These are phyloP conservation scores for Alternaria sp. DNA, from an alignment of 2,329 filamentous ascomycete species.

Conservation along the genomic window DNA sequence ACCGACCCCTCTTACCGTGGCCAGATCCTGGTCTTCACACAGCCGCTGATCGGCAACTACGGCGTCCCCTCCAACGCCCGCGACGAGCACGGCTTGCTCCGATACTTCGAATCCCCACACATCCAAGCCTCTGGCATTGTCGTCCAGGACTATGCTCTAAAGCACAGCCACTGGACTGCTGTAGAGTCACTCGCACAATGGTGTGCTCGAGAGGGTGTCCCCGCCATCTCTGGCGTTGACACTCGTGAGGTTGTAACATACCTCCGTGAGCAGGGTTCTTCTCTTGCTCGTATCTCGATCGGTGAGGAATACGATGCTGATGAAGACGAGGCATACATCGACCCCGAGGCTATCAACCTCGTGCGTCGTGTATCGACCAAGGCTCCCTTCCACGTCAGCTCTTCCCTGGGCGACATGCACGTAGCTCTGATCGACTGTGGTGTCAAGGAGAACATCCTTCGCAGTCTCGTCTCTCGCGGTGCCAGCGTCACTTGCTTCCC, in stretches of 20 bases:
- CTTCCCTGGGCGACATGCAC: constrained; percentile 82
- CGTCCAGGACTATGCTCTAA: constrained; percentile 88
- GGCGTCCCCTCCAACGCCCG: constrained; percentile 87
- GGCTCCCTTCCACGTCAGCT: constrained; percentile 93
- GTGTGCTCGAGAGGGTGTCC: constrained; percentile 95
- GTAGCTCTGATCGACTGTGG: constrained; percentile 96
- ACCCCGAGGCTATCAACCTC: constrained; percentile 95
- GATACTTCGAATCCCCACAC: constrained; percentile 98
- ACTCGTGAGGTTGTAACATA: constrained; percentile 96
- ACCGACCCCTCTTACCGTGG: constrained; percentile 74
- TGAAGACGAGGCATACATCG: constrained; percentile 94
- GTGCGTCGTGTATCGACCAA: constrained; percentile 98
- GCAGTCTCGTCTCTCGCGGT: constrained; percentile 88
- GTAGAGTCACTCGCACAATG: constrained; percentile 92
- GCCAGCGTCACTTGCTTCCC: constrained; percentile 94
- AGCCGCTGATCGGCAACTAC: constrained; percentile 98
- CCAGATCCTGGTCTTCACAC: constrained; percentile 98
- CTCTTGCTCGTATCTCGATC: constrained; percentile 89
- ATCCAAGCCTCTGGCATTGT: constrained; percentile 96
- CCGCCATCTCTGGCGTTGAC: constrained; percentile 95
- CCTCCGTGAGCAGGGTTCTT: constrained; percentile 95
- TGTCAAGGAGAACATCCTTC: constrained; percentile 99
- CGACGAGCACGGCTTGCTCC: constrained; percentile 87
- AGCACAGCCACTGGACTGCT: constrained; percentile 98
- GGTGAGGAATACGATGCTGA: constrained; percentile 98